Conservation (phyloP, 805 yeast species). For the Saccharomycopsis amapae region DNA sequence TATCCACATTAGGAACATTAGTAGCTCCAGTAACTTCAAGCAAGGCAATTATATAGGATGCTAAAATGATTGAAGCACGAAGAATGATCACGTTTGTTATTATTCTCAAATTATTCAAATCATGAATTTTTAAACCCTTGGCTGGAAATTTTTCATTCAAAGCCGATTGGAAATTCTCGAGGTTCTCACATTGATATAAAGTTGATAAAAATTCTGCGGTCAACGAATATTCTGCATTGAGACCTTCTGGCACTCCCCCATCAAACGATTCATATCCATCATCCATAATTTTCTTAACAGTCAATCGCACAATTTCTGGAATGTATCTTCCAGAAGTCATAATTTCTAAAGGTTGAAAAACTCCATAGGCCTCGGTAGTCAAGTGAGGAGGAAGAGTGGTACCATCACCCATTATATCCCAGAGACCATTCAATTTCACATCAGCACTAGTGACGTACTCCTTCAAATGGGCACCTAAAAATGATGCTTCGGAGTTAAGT, state of each 20-base stretch:
- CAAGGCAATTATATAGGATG: conserved; percentile 7
- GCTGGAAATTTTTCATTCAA: neutral
- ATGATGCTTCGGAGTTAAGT: conserved; percentile 6
- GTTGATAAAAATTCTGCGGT: conserved; percentile 6
- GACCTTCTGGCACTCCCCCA: neutral
- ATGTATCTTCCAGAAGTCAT: conserved; percentile 16
- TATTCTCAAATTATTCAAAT: conserved; percentile 1
- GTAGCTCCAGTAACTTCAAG: neutral
- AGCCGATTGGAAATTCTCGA: neutral
- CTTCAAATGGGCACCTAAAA: conserved; percentile 3
- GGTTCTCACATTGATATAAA: conserved; percentile 1
- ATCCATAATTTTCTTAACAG: neutral
- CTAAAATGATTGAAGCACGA: conserved; percentile 8
- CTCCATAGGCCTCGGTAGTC: neutral
- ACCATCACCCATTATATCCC: neutral
- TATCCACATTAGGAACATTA: neutral
- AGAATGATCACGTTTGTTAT: conserved; percentile 2
- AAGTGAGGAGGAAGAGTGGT: neutral
- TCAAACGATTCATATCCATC: neutral
- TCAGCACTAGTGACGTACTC: conserved; percentile 6
- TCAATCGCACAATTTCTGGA: conserved; percentile 8
- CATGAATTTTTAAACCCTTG: neutral
- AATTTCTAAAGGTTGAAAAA: conserved; percentile 11
- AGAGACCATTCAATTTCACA: neutral
- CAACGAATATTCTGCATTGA: neutral